A percentile compares a stretch with the other conserved stretches of the same genome.
phyloP scores from a whole-genome alignment of 2,329 filamentous ascomycete genomes.

The Neospermospora avenae region DNA sequence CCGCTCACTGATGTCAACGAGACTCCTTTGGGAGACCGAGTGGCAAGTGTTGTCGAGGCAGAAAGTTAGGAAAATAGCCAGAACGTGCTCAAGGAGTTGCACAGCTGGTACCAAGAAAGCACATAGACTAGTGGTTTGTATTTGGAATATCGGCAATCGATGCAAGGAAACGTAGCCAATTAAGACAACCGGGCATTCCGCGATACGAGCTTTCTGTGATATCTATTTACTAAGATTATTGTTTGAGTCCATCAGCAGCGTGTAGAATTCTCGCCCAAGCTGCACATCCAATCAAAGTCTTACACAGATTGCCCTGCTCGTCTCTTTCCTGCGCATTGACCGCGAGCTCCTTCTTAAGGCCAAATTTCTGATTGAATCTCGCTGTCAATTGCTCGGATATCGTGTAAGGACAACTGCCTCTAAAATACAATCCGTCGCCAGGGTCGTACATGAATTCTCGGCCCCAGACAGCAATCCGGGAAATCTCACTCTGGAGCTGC shows the following conservation, averaged over 20 bases:
- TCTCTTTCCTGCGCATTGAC: conserved; percentile 22
- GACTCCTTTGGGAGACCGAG: no score
- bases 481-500: conserved; percentile 11
- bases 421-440: conserved; percentile 20
- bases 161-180: no score
- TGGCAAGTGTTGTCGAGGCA: no score
- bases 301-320: conserved; percentile 22
- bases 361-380: conserved; percentile 20
- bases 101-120: no score
- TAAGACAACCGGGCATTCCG: no score
- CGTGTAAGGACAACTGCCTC: conserved; percentile 21
- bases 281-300: conserved; percentile 24
- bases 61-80: no score
- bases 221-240: background rate
- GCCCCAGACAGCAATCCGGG: conserved; percentile 20
- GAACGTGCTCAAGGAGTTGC: no score
- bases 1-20: no score
- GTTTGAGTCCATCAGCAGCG: conserved; percentile 4
- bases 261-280: conserved; percentile 21
- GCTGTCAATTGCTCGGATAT: conserved; percentile 16
- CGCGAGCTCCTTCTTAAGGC: conserved; percentile 5
- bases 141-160: no score
- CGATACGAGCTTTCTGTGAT: no score
- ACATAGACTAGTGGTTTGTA: no score
- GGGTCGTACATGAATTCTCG: conserved; percentile 21